Conservation (phyloP, 2,329 filamentous ascomycete species). For the Arthrinium phaeospermum region DNA sequence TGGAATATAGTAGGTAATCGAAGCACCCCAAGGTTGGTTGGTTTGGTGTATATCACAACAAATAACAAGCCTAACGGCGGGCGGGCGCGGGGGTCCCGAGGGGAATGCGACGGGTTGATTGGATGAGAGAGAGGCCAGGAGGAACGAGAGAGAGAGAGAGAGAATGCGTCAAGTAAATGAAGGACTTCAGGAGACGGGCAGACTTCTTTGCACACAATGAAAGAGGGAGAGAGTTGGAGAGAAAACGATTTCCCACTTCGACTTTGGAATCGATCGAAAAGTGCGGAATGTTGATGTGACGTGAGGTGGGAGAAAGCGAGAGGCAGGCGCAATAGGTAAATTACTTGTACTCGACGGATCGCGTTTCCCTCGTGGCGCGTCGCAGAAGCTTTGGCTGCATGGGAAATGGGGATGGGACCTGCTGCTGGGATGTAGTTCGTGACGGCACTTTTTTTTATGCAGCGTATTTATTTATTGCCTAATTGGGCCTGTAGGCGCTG, state of each 20-base stretch:
- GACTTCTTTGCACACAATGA: background rate
- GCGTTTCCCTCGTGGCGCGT: slow-evolving; percentile 11
- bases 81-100: background rate
- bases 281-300: background rate
- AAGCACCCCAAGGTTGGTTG: background rate
- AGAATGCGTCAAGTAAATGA: background rate
- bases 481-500: slow-evolving; percentile 18
- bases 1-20: background rate
- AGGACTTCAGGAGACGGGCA: background rate
- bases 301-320: background rate
- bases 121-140: background rate
- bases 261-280: background rate
- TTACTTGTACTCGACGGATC: slow-evolving; percentile 14
- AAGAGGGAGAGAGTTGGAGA: background rate
- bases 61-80: background rate
- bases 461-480: slow-evolving; percentile 31
- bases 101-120: background rate
- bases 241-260: background rate
- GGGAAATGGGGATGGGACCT: background rate
- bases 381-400: background rate
- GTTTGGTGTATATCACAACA: background rate
- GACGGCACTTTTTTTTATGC: slow-evolving; percentile 6
- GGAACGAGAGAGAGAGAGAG: background rate
- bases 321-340: slow-evolving; percentile 1
- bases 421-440: background rate